Percentiles rank a stretch among this genome's conserved stretches.
phyloP scores from a whole-genome alignment of 2,329 filamentous ascomycete species.

The Colletotrichum somersetense region DNA sequence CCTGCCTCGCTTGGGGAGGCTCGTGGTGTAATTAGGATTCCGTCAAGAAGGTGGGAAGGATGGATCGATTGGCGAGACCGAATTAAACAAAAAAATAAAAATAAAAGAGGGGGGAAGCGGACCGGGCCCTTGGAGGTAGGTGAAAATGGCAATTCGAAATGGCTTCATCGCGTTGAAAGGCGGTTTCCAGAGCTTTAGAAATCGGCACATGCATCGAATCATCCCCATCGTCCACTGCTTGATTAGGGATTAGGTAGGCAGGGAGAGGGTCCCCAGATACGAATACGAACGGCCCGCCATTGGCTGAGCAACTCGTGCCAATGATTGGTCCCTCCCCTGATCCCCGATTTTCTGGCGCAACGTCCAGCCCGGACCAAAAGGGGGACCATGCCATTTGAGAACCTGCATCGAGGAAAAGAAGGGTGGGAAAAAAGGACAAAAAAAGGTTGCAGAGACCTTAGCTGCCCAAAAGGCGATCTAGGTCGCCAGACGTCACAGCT shows the following conservation, averaged over 20 bases:
- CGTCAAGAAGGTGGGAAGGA: background rate
- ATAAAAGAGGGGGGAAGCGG: background rate
- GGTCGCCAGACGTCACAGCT: conserved; percentile 29
- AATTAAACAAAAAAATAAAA: background rate
- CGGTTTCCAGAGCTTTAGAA: conserved; percentile 26
- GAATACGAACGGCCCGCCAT: conserved; percentile 42
- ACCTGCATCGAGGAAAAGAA: background rate
- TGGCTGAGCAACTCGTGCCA: conserved; percentile 29
- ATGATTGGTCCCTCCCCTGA: conserved; percentile 24
- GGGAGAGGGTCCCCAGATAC: conserved; percentile 30
- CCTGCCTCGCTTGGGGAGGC: conserved; percentile 13
- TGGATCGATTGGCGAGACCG: conserved; percentile 12
- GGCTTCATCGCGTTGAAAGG: conserved; percentile 34
- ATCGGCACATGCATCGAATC: conserved; percentile 37
- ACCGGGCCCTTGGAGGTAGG: background rate
- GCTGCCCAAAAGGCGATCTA: background rate
- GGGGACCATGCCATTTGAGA: no score
- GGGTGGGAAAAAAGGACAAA: background rate
- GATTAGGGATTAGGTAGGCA: conserved; percentile 31
- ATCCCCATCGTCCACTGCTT: conserved; percentile 29
- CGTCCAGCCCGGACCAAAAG: conserved; percentile 18
- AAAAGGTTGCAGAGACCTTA: background rate
- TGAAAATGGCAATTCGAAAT: conserved; percentile 24
- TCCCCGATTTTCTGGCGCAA: conserved; percentile 36
- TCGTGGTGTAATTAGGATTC: conserved; percentile 6